Evolutionary conservation across 176 grass and related monocot genomes (phyloP).

Genomic region (sorghum (Sorghum bicolor)): Sorghum_bicolor_NCBIv3 NC_012872.2:62147501-62148000

Average conservation of each 20-base stretch:
- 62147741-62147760: too few species aligned
- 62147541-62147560: background rate
- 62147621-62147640: too few species aligned
- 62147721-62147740: too few species aligned
- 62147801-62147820: background rate
- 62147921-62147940: conserved; percentile 19
- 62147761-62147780: too few species aligned
- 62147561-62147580: background rate
- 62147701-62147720: too few species aligned
- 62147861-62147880: conserved; percentile 8
- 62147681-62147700: too few species aligned
- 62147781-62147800: too few species aligned
- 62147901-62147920: conserved; percentile 7
- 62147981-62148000: conserved; percentile 10
- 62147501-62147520: background rate
- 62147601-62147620: background rate
- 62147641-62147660: too few species aligned
- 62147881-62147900: background rate
- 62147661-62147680: too few species aligned
- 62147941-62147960: conserved; percentile 10
- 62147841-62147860: background rate
- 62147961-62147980: background rate
- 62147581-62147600: background rate
- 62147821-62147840: background rate
- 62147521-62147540: background rate